phyloP scores from a whole-genome alignment of 768 basidiomycete genomes.

The Xerocomellus intermedius region DNA sequence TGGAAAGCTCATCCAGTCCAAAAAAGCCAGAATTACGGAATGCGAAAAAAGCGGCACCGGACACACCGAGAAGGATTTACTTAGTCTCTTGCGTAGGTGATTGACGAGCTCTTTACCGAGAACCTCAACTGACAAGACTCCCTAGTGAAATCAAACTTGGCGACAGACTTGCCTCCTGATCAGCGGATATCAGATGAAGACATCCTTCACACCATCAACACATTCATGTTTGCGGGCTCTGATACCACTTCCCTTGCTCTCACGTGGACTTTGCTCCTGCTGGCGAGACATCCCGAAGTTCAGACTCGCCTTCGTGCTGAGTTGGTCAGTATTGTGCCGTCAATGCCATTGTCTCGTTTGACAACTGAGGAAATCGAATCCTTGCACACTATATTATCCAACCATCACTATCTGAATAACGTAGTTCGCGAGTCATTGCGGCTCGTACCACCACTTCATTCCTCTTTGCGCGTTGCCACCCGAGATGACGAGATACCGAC shows the following conservation, averaged over 20 bases:
- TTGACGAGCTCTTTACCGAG: background rate
- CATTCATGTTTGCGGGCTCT: conserved; percentile 88
- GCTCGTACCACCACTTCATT: conserved; percentile 79
- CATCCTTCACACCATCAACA: conserved; percentile 81
- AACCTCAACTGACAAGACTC: conserved; percentile 6
- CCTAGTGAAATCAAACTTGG: conserved; percentile 80
- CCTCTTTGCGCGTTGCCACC: conserved; percentile 74
- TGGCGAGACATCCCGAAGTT: conserved; percentile 62
- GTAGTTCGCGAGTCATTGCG: conserved; percentile 74
- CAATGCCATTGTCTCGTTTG: conserved; percentile 42
- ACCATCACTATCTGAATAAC: conserved; percentile 72
- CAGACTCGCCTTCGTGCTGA: conserved; percentile 76
- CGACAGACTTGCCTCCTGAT: conserved; percentile 63
- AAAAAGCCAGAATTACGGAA: conserved; percentile 70
- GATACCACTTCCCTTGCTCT: conserved; percentile 82
- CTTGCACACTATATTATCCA: conserved; percentile 52
- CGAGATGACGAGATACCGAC: conserved; percentile 78
- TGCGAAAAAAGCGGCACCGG: conserved; percentile 49
- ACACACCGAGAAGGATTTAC: conserved; percentile 68
- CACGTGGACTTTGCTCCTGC: conserved; percentile 79
- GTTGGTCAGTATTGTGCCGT: conserved; percentile 46
- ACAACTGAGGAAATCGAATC: conserved; percentile 66
- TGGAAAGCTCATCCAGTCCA: conserved; percentile 74
- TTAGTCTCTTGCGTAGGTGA: conserved; percentile 71
- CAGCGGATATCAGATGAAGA: conserved; percentile 85